Conservation (phyloP, 1,139 yeast species). For the Suhomyces panamericanus region DNA sequence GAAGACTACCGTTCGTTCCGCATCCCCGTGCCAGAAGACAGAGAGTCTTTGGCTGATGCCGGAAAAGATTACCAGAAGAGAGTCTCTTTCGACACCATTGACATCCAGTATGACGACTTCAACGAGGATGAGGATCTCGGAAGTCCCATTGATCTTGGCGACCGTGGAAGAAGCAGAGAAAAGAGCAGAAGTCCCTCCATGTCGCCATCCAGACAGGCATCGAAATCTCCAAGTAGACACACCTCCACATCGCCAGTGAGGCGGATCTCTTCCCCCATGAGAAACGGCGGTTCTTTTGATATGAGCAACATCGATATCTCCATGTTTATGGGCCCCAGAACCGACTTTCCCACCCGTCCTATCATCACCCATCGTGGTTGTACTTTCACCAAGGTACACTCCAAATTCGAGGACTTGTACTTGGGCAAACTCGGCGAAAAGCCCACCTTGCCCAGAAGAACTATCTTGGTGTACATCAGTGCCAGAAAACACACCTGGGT, state of each 20-base stretch:
- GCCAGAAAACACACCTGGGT: slow-evolving; percentile 82
- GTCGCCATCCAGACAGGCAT: slow-evolving; percentile 17
- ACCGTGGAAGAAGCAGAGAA: slow-evolving; percentile 16
- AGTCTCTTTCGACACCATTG: slow-evolving; percentile 50
- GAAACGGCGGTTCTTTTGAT: slow-evolving; percentile 10
- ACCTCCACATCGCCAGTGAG: slow-evolving; percentile 10
- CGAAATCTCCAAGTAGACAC: slow-evolving; percentile 16
- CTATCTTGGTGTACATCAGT: slow-evolving; percentile 61
- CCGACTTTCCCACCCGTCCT: slow-evolving; percentile 52
- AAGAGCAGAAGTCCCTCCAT: slow-evolving; percentile 14
- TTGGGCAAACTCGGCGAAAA: slow-evolving; percentile 29
- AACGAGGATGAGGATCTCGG: slow-evolving; percentile 19
- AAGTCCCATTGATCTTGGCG: slow-evolving; percentile 5
- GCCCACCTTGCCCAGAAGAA: slow-evolving; percentile 53
- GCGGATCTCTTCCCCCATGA: slow-evolving; percentile 14
- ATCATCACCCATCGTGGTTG: slow-evolving; percentile 53
- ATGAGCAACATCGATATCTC: slow-evolving; percentile 6
- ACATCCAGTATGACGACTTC: slow-evolving; percentile 30
- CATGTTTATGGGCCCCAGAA: slow-evolving; percentile 12
- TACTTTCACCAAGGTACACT: slow-evolving; percentile 49
- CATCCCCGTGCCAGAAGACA: slow-evolving; percentile 20
- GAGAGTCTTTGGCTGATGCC: slow-evolving; percentile 5
- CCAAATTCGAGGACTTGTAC: slow-evolving; percentile 41
- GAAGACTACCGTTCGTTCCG: slow-evolving; percentile 26
- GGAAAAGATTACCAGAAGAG: slow-evolving; percentile 18